Base-by-base conservation (phyloP, 1,284 basidiomycete species). In the Tausonia pullulans region DNA sequence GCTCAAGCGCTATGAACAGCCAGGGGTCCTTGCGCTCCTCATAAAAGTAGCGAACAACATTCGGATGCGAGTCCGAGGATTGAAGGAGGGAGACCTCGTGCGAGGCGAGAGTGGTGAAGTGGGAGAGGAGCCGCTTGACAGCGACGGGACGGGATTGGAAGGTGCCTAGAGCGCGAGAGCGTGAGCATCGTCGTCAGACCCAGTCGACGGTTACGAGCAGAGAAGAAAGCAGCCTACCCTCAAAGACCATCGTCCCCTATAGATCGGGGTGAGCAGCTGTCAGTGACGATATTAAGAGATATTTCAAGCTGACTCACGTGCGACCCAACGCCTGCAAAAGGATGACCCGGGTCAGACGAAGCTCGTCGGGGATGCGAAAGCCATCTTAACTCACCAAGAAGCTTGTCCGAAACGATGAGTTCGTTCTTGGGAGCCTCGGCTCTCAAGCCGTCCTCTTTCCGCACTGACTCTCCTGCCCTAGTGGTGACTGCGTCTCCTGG, bases 21-120 rank as follows among this genome's bases (percentile, higher is more conserved):
- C 98, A 98, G 72, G 89, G 91, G 50, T 86, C 85, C 39, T 89
- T 87, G 0, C 88, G 82, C 78, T 98, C 95, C 80, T 98, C 93
- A 78, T 93, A 98, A 76, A 93, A 98, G 76, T 98, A 95, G 64
- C 95, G 86, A 69, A 98, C 95, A 71, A 98, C 94, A 76, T 98
- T 98, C 4, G 93, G 92, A 72, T 98, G 96, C 74, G 97, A 92
- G 78, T 98, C 96, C 52, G 89, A 90, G 73, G 97, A 94, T 77
- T 95, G 91, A 2, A 98, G 81, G 54, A 98, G 84, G 72, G 85
- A 87, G 40, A 98, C 94, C 79, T 98, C 96, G 64, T 95, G 89
- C 8, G 87, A 84, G 1, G 95, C 94, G 46, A 98, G 84, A 0
- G 91, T 93, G 59, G 96, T 91, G 73, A 98, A 98, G 75, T 98